Evolutionary conservation across 345 rosid species (phyloP).

Genomic region (Schrenkiella parvula): DNA sequence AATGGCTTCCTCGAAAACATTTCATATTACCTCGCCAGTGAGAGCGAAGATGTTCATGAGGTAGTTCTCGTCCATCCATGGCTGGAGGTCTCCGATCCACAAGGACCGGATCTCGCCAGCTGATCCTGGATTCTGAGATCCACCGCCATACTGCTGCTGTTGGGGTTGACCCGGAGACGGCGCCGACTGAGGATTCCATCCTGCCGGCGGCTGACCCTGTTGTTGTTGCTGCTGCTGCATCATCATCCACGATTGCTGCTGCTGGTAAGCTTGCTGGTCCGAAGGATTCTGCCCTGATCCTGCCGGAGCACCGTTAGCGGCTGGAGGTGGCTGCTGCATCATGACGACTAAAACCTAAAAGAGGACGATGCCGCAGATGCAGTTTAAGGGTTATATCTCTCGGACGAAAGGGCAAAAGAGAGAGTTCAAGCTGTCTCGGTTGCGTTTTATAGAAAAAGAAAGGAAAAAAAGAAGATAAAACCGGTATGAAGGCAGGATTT

Average conservation of each 20-base stretch:
- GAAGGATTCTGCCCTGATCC: conserved; percentile 33
- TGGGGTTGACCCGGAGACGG: conserved; percentile 53
- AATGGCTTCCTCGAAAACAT: not conserved
- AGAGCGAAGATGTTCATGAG: conserved; percentile 48
- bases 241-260: conserved; percentile 63
- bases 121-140: conserved; percentile 31
- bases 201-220: conserved; percentile 61
- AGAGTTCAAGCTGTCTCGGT: not conserved
- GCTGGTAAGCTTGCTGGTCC: conserved; percentile 40
- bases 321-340: conserved; percentile 83
- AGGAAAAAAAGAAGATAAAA: too few species aligned
- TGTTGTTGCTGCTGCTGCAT: conserved; percentile 58
- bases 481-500: too few species aligned
- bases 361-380: conserved; percentile 3
- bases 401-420: conserved; percentile 1
- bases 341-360: conserved; percentile 33
- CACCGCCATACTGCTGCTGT: conserved; percentile 39
- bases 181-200: conserved; percentile 74
- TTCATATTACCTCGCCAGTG: conserved; percentile 61
- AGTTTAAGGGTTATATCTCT: not conserved
- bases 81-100: conserved; percentile 95
- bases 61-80: conserved; percentile 91
- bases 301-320: conserved; percentile 37
- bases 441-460: not conserved
- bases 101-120: conserved; percentile 61